Evolutionary conservation across 2,329 filamentous ascomycete genomes (phyloP).

Genomic region (Xylariaceae sp.): DNA sequence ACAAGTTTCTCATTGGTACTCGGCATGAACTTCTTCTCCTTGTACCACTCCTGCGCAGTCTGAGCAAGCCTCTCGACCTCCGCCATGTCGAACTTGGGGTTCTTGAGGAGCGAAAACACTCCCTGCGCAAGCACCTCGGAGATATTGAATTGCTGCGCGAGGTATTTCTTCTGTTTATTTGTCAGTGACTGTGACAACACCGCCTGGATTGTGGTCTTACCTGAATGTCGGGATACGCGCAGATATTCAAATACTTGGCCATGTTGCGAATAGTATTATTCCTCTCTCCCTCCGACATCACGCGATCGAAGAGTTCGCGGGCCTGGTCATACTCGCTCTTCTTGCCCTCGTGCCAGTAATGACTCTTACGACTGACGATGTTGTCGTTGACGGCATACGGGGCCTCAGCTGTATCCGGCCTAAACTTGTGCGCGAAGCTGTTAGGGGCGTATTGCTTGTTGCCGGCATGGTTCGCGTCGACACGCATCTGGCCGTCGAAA

Average conservation of each 20-base stretch:
- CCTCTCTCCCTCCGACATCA: constrained; percentile 42
- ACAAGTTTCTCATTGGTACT: not conserved
- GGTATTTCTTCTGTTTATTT: not conserved
- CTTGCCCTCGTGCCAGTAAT: constrained; percentile 51
- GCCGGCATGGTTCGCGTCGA: constrained; percentile 41
- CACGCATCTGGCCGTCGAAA: constrained; percentile 45
- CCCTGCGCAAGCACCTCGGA: not conserved
- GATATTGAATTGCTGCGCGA: not conserved
- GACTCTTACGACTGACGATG: constrained; percentile 46
- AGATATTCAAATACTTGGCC: constrained; percentile 39
- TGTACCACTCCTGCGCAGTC: not conserved
- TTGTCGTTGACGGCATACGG: constrained; percentile 46
- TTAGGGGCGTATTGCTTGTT: constrained; percentile 50
- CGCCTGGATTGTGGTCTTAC: constrained; percentile 13
- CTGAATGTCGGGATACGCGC: constrained; percentile 41
- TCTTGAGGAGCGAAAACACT: not conserved
- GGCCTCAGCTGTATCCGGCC: constrained; percentile 45
- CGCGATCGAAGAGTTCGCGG: constrained; percentile 42
- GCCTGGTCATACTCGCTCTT: constrained; percentile 48
- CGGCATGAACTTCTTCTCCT: not conserved
- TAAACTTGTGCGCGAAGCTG: constrained; percentile 47
- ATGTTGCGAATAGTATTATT: constrained; percentile 46
- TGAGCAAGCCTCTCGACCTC: not conserved
- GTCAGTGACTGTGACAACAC: not conserved
- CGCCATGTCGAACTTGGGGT: not conserved